Conservation (phyloP, 352 stramenopile species). For the Pilasporangium apinafurcum region DNA sequence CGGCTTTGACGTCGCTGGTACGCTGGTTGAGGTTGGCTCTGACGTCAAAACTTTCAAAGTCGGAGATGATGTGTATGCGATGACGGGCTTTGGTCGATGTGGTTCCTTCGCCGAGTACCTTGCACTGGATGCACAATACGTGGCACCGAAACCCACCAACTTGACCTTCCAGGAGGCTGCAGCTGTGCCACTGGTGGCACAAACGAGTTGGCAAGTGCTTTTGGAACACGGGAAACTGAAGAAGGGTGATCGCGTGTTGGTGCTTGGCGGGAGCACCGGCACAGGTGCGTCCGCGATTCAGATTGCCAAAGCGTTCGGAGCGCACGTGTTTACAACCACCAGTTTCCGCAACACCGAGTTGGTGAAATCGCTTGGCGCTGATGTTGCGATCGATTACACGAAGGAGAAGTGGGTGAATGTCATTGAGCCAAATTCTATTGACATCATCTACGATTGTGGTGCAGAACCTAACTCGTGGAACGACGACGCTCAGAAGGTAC, state of each 20-base stretch:
- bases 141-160: slow-evolving; percentile 35
- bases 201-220: slow-evolving; percentile 19
- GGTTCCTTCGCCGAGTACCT: slow-evolving; percentile 31
- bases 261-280: slow-evolving; percentile 37
- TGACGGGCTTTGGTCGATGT: slow-evolving; percentile 17
- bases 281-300: slow-evolving; percentile 35
- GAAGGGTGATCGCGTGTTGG: slow-evolving; percentile 19
- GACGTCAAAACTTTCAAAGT: slow-evolving; percentile 38
- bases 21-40: slow-evolving; percentile 42
- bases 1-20: slow-evolving; percentile 62
- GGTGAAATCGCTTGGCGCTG: slow-evolving; percentile 20
- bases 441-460: slow-evolving; percentile 13
- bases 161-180: slow-evolving; percentile 20
- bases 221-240: slow-evolving; percentile 20
- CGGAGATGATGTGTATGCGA: slow-evolving; percentile 62
- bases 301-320: slow-evolving; percentile 35
- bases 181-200: slow-evolving; percentile 8
- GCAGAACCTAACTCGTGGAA: slow-evolving; percentile 20
- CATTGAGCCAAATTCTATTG: slow-evolving; percentile 6
- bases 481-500: slow-evolving; percentile 17
- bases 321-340: slow-evolving; percentile 51
- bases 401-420: slow-evolving; percentile 14
- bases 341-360: slow-evolving; percentile 46
- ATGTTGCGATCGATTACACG: slow-evolving; percentile 51
- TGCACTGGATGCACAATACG: slow-evolving; percentile 13